phyloP scores from a whole-genome alignment of 1,284 basidiomycete genomes.

The Coniophora puteana region DNA sequence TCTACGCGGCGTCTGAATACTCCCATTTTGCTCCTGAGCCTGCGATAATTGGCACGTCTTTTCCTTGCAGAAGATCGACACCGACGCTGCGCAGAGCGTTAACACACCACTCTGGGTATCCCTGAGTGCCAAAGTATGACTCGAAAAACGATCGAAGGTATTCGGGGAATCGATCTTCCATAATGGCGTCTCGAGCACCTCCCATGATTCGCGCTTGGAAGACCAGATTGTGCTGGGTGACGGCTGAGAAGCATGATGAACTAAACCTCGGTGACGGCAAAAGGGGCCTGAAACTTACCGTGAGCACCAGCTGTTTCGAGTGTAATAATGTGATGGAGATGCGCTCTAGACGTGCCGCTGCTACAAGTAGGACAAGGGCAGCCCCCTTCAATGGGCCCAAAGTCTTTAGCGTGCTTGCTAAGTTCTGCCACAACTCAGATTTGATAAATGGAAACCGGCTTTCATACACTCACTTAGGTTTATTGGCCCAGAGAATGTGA shows the following conservation, averaged over 20 bases:
- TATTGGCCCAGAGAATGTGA: conserved; percentile 74
- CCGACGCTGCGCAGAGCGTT: conserved; percentile 74
- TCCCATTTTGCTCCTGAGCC: conserved; percentile 76
- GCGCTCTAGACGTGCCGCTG: conserved; percentile 59
- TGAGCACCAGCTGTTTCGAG: conserved; percentile 80
- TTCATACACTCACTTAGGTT: conserved; percentile 59
- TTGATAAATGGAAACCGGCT: conserved; percentile 8
- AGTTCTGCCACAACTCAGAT: conserved; percentile 40
- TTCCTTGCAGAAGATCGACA: conserved; percentile 64
- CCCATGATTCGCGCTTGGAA: conserved; percentile 85
- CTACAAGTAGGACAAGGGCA: conserved; percentile 82
- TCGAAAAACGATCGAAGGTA: conserved; percentile 73
- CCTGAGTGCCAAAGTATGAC: conserved; percentile 62
- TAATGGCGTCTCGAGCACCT: conserved; percentile 71
- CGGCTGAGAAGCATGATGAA: conserved; percentile 38
- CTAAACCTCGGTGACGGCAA: conserved; percentile 14
- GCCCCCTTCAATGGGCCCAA: conserved; percentile 63
- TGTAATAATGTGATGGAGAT: conserved; percentile 69
- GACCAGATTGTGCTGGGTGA: conserved; percentile 76
- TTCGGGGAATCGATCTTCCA: conserved; percentile 69
- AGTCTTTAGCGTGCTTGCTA: conserved; percentile 64
- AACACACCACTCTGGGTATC: conserved; percentile 81
- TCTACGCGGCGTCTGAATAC: conserved; percentile 37
- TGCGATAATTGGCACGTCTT: conserved; percentile 42
- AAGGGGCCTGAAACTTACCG: conserved; percentile 39